These are phyloP conservation scores for Orbilia quercus DNA, from an alignment of 2,329 filamentous ascomycete genomes.

Conservation along the genomic window DNA sequence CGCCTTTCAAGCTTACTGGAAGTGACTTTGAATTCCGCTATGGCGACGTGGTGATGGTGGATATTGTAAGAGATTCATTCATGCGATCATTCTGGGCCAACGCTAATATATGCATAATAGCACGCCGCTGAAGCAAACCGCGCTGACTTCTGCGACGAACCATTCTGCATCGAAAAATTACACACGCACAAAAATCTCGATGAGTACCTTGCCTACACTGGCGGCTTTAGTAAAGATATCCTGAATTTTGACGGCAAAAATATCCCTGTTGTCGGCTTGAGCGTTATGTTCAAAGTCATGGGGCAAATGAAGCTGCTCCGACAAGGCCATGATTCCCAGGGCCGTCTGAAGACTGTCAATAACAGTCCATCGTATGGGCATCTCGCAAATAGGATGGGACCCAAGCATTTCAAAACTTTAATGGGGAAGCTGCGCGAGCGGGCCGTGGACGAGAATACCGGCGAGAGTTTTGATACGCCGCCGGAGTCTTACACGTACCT, in stretches of 20 bases:
- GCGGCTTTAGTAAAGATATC: slow-evolving; percentile 41
- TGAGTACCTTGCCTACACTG: slow-evolving; percentile 37
- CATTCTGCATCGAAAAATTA: slow-evolving; percentile 48
- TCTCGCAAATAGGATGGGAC: slow-evolving; percentile 56
- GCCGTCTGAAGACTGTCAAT: slow-evolving; percentile 55
- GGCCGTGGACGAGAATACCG: slow-evolving; percentile 25
- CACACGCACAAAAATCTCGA: slow-evolving; percentile 39
- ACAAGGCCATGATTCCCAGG: slow-evolving; percentile 56
- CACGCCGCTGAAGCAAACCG: slow-evolving; percentile 38
- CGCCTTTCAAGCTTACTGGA: slow-evolving; percentile 33
- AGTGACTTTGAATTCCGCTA: slow-evolving; percentile 43
- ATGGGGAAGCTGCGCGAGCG: slow-evolving; percentile 20
- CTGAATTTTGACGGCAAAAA: slow-evolving; percentile 38
- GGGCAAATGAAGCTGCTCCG: slow-evolving; percentile 57
- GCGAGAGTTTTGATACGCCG: slow-evolving; percentile 45
- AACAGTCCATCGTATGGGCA: slow-evolving; percentile 56
- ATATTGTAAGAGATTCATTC: slow-evolving; percentile 36
- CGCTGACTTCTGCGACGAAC: slow-evolving; percentile 43
- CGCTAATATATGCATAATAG: slow-evolving; percentile 6
- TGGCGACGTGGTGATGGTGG: slow-evolving; percentile 37
- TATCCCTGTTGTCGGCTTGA: slow-evolving; percentile 44
- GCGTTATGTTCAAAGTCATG: slow-evolving; percentile 57
- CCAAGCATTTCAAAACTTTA: slow-evolving; percentile 24
- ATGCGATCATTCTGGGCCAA: not conserved
- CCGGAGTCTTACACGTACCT: slow-evolving; percentile 56